Base-by-base conservation (phyloP, 192 early-diverging fungal species). In the Phlyctochytrium arcticum region DNA sequence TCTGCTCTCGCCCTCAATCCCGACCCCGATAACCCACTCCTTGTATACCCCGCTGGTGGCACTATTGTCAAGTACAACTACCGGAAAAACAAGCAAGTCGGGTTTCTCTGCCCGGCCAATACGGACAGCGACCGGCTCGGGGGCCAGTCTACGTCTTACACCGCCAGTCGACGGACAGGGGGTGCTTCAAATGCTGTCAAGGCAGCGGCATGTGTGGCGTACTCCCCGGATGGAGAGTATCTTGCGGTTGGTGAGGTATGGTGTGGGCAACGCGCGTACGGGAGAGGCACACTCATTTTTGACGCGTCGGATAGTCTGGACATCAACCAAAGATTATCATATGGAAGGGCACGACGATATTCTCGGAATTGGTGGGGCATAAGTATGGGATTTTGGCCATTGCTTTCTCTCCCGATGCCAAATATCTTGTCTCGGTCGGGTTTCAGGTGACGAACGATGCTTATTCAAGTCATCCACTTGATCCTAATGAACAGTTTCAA, bases 21-120 rank as follows among this genome's bases (percentile, higher is more conserved):
- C 36, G 76, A 83, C 69, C 54, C 48, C 12, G 42, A 48, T 23
- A 19, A 23, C 15, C 58, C 31, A 36, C n/a, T 87, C 30, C 71
- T 92, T 47, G 89, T 89, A 9, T 92, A 90, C 71, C 82, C 88
- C 0, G 90, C 90, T 39, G 90, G 89, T 12, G 82, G 85, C 35
- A 75, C 84, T 7, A 75, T 91, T 17, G 83, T 90, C 19, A 69
- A 92, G 26, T 92, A 90, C 72, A 88, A 90, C 69, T 81, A 90
- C 67, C 75, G 76, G 36, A 75, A 73, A 31, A 81, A 90, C 62
- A 83, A 82, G 53, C 88, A 90, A 59, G 61, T 87, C 3, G 80
- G 68, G 4, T 82, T 88, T 55, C 64, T 87, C 54, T 36, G 33
- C 24, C 29, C 67, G 29, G 21, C 23, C 33, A 21, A 29, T 23